Evolutionary conservation across 73 alveolate species (phyloP).

Genomic region (Paramecium bursaria): DNA sequence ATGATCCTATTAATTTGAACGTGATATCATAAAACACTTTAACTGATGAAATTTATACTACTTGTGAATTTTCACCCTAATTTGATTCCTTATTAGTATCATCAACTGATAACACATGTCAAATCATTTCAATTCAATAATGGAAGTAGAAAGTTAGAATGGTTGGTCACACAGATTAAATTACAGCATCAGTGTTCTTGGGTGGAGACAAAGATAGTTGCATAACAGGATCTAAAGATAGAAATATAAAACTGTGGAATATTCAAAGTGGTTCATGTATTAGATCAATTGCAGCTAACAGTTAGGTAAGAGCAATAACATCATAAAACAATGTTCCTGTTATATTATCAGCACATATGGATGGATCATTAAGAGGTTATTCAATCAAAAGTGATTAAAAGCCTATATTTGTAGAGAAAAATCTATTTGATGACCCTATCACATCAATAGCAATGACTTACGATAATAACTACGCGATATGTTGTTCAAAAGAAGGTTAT

Average conservation of each 20-base stretch:
- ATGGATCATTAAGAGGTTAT: constrained; percentile 68
- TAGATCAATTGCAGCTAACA: constrained; percentile 38
- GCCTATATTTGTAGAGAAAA: constrained; percentile 55
- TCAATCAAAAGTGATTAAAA: constrained; percentile 51
- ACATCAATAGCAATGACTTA: constrained; percentile 51
- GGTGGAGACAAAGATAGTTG: constrained; percentile 67
- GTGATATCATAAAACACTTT: constrained; percentile 9
- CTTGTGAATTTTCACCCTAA: constrained; percentile 56
- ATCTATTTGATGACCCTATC: constrained; percentile 56
- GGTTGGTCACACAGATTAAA: constrained; percentile 57
- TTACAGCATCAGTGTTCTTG: constrained; percentile 29
- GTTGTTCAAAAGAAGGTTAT: constrained; percentile 61
- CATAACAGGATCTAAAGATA: constrained; percentile 61
- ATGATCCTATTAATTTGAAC: constrained; percentile 61
- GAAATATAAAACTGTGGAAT: constrained; percentile 64
- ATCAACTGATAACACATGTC: constrained; percentile 59
- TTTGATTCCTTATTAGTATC: constrained; percentile 57
- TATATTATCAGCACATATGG: constrained; percentile 63
- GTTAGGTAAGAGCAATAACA: constrained; percentile 35
- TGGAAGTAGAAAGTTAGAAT: constrained; percentile 55
- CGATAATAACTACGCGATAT: constrained; percentile 40
- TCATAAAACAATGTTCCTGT: constrained; percentile 52
- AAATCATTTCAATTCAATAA: constrained; percentile 1
- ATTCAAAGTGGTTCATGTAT: constrained; percentile 48
- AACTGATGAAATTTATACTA: constrained; percentile 60